Conservation (phyloP, 2,329 filamentous ascomycete species). For the Fusarium sarcochroum region DNA sequence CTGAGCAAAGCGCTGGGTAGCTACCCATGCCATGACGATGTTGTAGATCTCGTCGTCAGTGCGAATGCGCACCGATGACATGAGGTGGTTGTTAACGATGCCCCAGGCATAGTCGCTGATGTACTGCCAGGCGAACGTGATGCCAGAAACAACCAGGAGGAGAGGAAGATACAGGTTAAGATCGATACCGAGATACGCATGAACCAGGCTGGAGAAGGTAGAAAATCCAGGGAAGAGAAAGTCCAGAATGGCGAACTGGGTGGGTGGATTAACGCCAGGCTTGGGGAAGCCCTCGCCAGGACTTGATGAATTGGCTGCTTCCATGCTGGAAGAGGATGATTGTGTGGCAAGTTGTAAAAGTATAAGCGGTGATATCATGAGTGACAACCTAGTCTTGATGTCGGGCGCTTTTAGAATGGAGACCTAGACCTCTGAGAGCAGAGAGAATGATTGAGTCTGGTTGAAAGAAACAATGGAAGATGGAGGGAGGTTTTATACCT, state of each 20-base stretch:
- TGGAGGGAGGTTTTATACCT: conserved; percentile 31
- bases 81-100: conserved; percentile 67
- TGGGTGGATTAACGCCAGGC: conserved; percentile 26
- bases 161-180: conserved; percentile 73
- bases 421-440: conserved; percentile 18
- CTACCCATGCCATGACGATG: conserved; percentile 79
- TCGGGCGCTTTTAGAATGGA: background rate
- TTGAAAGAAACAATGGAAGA: background rate
- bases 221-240: conserved; percentile 77
- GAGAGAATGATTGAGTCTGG: conserved; percentile 8
- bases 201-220: conserved; percentile 65
- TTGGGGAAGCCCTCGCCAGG: conserved; percentile 16
- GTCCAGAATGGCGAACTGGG: conserved; percentile 68
- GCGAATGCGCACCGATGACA: conserved; percentile 76
- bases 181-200: conserved; percentile 72
- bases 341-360: conserved; percentile 19
- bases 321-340: conserved; percentile 39
- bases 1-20: conserved; percentile 72
- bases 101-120: conserved; percentile 63
- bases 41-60: conserved; percentile 81
- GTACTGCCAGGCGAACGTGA: conserved; percentile 68
- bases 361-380: conserved; percentile 27
- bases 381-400: background rate
- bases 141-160: conserved; percentile 64
- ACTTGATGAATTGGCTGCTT: conserved; percentile 41